A percentile compares a stretch with the other conserved stretches of the same genome.
Evolutionary conservation across 2,329 filamentous ascomycete species (phyloP).

Genomic region (Aaosphaeria pasadenensis): DNA sequence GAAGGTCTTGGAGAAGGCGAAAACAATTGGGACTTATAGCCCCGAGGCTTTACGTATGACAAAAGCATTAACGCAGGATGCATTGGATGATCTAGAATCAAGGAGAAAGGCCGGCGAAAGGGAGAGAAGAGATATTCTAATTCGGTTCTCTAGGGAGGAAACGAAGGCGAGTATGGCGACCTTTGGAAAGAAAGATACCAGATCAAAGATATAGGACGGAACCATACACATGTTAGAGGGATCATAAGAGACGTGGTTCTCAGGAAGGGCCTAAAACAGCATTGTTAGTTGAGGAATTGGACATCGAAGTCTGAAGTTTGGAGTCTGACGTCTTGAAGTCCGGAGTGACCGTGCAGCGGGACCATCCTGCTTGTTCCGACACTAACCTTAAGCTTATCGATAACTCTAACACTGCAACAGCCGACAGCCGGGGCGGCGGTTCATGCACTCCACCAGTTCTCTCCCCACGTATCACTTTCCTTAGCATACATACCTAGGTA

Average conservation of each 20-base stretch:
- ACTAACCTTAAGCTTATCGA: slow-evolving; percentile 6
- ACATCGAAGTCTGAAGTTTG: too few relatives aligned
- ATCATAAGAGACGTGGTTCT: too few relatives aligned
- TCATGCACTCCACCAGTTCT: slow-evolving; percentile 1
- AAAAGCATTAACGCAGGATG: slow-evolving; percentile 10
- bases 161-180: slow-evolving; percentile 10
- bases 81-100: slow-evolving; percentile 7
- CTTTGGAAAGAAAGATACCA: slow-evolving; percentile 9
- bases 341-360: background rate
- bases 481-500: background rate
- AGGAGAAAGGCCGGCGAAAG: slow-evolving; percentile 10
- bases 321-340: too few relatives aligned
- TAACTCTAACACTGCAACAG: slow-evolving; percentile 1
- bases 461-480: background rate
- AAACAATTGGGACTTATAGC: slow-evolving; percentile 10
- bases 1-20: slow-evolving; percentile 12
- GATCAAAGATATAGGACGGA: slow-evolving; percentile 6
- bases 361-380: slow-evolving; percentile 8
- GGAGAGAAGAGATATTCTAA: slow-evolving; percentile 13
- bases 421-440: slow-evolving; percentile 2
- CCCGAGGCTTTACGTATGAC: slow-evolving; percentile 11
- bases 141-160: slow-evolving; percentile 8
- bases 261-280: too few relatives aligned
- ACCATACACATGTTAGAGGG: too few relatives aligned
- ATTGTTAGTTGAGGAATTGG: too few relatives aligned